These are phyloP conservation scores for Cymbopogon flexuosus DNA, from an alignment of 202 grass and related monocot genomes.

Conservation along the genomic window DNA sequence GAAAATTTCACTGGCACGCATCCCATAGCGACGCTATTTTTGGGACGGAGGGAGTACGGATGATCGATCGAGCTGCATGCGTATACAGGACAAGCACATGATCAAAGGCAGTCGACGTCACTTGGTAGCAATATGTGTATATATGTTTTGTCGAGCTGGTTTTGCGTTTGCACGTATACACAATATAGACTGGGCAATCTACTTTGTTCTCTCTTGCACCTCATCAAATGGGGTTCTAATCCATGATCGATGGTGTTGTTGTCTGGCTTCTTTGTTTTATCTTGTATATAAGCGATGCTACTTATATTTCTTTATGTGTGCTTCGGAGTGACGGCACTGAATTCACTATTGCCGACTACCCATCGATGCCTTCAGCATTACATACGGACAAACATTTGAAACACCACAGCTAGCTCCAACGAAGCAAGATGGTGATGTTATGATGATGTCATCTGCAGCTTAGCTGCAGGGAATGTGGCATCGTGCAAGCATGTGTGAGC, in stretches of 20 bases:
- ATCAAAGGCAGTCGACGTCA: background rate
- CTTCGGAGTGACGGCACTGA: background rate
- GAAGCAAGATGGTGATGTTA: background rate
- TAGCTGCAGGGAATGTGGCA: conserved; percentile 3
- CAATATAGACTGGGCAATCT: background rate
- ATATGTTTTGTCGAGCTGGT: background rate
- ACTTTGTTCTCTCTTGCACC: conserved; percentile 4
- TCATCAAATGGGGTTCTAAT: background rate
- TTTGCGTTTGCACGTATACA: conserved; percentile 12
- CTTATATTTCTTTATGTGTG: background rate
- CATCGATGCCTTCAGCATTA: background rate
- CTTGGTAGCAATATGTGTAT: background rate
- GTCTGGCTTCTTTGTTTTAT: background rate
- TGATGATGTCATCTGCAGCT: background rate
- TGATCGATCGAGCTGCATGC: background rate
- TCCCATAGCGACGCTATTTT: no score
- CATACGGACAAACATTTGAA: background rate
- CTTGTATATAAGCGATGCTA: background rate
- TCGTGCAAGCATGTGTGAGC: background rate
- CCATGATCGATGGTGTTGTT: background rate
- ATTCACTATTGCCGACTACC: background rate
- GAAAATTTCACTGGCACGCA: no score
- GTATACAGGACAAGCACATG: background rate
- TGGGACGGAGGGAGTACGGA: no score
- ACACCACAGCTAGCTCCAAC: background rate